Conservation (phyloP, 2,329 filamentous ascomycete species). For the Phaeomoniella chlamydospora region DNA sequence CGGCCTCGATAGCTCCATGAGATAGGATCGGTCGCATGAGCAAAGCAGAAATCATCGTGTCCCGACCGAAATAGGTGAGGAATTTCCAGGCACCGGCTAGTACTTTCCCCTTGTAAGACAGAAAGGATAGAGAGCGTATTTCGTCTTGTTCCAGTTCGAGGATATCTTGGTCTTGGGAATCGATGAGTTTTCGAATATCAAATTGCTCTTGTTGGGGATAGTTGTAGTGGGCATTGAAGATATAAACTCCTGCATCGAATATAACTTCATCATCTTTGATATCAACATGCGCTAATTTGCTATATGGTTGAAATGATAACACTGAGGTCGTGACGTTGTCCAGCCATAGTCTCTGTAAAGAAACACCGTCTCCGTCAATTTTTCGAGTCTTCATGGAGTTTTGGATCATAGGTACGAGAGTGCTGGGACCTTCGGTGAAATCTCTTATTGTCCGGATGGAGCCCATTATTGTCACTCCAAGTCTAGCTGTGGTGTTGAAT, state of each 20-base stretch:
- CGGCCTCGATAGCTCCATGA: too few species aligned
- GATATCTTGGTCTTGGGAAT: slow-evolving; percentile 30
- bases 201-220: slow-evolving; percentile 48
- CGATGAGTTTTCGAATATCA: slow-evolving; percentile 25
- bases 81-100: too few species aligned
- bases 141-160: slow-evolving; percentile 31
- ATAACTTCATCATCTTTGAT: slow-evolving; percentile 27
- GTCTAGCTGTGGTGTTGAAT: too few species aligned
- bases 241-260: slow-evolving; percentile 40
- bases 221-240: slow-evolving; percentile 44
- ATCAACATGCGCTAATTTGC: slow-evolving; percentile 17
- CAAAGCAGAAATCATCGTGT: too few species aligned
- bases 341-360: slow-evolving; percentile 42
- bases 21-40: too few species aligned
- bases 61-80: too few species aligned
- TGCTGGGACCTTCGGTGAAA: too few species aligned
- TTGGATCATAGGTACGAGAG: too few species aligned
- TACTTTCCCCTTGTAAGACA: slow-evolving; percentile 49
- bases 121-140: slow-evolving; percentile 42
- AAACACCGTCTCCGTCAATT: too few species aligned
- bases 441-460: too few species aligned
- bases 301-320: slow-evolving; percentile 30
- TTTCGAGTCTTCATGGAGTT: too few species aligned
- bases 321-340: slow-evolving; percentile 45
- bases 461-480: too few species aligned